phyloP scores from a whole-genome alignment of 495 filamentous ascomycete species.

The Talaromyces trachyspermus region DNA sequence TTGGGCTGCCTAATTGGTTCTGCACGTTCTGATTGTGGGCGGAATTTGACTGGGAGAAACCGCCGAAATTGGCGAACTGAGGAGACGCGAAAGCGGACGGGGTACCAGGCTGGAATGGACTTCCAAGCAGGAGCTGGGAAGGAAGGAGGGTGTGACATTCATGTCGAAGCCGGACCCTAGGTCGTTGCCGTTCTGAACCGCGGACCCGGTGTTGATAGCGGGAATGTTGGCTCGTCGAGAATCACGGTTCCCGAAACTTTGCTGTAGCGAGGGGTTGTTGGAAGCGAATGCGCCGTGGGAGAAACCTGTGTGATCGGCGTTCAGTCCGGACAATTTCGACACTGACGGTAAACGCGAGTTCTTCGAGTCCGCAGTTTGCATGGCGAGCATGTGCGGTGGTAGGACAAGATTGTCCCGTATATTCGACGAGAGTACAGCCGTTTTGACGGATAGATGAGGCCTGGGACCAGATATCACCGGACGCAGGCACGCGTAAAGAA shows the following conservation, averaged over 20 bases:
- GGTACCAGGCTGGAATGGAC: slow-evolving; percentile 92
- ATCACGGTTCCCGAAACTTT: slow-evolving; percentile 76
- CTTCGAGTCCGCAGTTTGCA: slow-evolving; percentile 72
- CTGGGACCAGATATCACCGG: slow-evolving; percentile 12
- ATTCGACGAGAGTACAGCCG: slow-evolving; percentile 61
- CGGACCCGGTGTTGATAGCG: slow-evolving; percentile 74
- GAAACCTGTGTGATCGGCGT: slow-evolving; percentile 74
- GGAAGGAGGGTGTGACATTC: slow-evolving; percentile 97
- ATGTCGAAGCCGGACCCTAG: slow-evolving; percentile 89
- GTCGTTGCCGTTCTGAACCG: slow-evolving; percentile 54
- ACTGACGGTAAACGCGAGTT: slow-evolving; percentile 47
- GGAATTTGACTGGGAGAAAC: slow-evolving; percentile 63
- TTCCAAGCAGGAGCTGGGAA: slow-evolving; percentile 88
- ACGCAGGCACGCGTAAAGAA: slow-evolving; percentile 3
- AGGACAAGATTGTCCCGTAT: slow-evolving; percentile 67
- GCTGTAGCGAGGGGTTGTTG: slow-evolving; percentile 54
- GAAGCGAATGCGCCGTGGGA: slow-evolving; percentile 84
- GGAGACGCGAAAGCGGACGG: slow-evolving; percentile 83
- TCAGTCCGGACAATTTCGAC: slow-evolving; percentile 62
- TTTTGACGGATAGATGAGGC: slow-evolving; percentile 40
- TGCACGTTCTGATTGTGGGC: slow-evolving; percentile 51
- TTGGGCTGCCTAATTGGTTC: slow-evolving; percentile 48
- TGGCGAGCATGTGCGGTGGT: slow-evolving; percentile 72
- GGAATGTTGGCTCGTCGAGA: slow-evolving; percentile 80
- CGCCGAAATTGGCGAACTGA: slow-evolving; percentile 78